Evolutionary conservation across 2,329 filamentous ascomycete species (phyloP).

Genomic region (Diaporthe ampelina): DNA sequence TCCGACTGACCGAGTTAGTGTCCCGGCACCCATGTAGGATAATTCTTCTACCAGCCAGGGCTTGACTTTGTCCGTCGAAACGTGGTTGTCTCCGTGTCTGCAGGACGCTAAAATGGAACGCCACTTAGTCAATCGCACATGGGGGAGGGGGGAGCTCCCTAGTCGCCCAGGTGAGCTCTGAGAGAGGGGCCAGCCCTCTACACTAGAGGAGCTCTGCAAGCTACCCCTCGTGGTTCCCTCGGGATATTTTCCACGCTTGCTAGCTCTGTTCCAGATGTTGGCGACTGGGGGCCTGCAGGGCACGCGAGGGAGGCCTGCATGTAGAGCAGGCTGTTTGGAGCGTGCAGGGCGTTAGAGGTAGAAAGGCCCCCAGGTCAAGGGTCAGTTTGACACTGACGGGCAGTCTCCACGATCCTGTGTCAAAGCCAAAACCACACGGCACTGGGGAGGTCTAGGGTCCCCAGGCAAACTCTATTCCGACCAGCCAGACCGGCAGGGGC

Average conservation of each 20-base stretch:
- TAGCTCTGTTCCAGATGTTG: constrained; percentile 23
- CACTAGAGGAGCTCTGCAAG: not conserved
- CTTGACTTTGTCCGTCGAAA: constrained; percentile 33
- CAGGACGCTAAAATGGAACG: constrained; percentile 26
- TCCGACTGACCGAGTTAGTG: constrained; percentile 17
- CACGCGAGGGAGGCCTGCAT: constrained; percentile 12
- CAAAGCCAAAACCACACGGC: constrained; percentile 36
- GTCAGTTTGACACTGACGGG: constrained; percentile 35
- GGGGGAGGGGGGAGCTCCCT: constrained; percentile 5
- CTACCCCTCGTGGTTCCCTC: constrained; percentile 31
- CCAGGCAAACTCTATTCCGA: constrained; percentile 36
- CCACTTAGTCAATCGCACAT: not conserved
- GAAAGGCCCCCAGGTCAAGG: constrained; percentile 30
- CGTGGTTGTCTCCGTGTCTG: constrained; percentile 35
- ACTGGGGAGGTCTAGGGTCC: constrained; percentile 13
- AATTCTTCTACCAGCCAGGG: constrained; percentile 1
- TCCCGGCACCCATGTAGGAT: not conserved
- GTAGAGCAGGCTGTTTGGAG: constrained; percentile 23
- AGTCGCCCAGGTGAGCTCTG: not conserved
- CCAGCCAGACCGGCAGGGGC: not conserved
- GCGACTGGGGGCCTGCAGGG: constrained; percentile 15
- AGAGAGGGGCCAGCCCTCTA: not conserved
- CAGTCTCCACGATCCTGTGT: constrained; percentile 34
- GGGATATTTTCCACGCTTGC: constrained; percentile 24
- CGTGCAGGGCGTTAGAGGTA: constrained; percentile 26